Conservation (phyloP, 1,139 yeast genomes). For the Taphrina betulina region DNA sequence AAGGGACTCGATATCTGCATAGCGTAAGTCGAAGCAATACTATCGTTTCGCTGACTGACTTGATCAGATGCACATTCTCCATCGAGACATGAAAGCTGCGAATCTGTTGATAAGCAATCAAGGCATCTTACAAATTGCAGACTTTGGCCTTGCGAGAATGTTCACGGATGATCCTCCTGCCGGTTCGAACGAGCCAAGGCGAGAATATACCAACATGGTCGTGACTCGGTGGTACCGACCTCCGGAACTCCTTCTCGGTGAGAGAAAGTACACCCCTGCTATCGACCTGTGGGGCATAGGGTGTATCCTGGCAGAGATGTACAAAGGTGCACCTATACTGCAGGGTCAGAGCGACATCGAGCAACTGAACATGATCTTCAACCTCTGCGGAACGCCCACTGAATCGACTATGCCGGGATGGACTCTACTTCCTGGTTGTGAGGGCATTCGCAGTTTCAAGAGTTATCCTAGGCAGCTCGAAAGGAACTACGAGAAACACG, state of each 20-base stretch:
- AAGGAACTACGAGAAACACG: constrained; percentile 50
- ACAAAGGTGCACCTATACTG: constrained; percentile 74
- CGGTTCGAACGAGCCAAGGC: constrained; percentile 46
- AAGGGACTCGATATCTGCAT: constrained; percentile 82
- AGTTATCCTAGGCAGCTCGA: constrained; percentile 59
- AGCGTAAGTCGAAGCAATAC: constrained; percentile 38
- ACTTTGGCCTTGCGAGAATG: constrained; percentile 84
- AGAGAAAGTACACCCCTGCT: constrained; percentile 86
- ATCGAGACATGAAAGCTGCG: constrained; percentile 93
- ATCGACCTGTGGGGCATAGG: constrained; percentile 97
- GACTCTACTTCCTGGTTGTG: constrained; percentile 60
- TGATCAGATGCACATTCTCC: constrained; percentile 55
- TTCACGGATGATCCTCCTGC: constrained; percentile 79
- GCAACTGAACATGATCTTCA: constrained; percentile 80
- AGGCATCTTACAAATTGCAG: constrained; percentile 84
- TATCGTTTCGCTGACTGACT: neutral
- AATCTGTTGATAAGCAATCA: constrained; percentile 73
- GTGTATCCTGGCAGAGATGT: constrained; percentile 91
- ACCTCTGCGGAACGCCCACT: constrained; percentile 77
- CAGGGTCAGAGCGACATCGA: constrained; percentile 87
- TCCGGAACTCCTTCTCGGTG: constrained; percentile 86
- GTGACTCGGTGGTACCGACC: constrained; percentile 98
- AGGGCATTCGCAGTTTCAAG: constrained; percentile 43
- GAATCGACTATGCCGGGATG: constrained; percentile 65
- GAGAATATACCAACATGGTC: constrained; percentile 81